Evolutionary conservation across 805 yeast genomes (phyloP), one percentile per base, ranked within the genome.

Genomic region (Nakazawaea peltata): DNA sequence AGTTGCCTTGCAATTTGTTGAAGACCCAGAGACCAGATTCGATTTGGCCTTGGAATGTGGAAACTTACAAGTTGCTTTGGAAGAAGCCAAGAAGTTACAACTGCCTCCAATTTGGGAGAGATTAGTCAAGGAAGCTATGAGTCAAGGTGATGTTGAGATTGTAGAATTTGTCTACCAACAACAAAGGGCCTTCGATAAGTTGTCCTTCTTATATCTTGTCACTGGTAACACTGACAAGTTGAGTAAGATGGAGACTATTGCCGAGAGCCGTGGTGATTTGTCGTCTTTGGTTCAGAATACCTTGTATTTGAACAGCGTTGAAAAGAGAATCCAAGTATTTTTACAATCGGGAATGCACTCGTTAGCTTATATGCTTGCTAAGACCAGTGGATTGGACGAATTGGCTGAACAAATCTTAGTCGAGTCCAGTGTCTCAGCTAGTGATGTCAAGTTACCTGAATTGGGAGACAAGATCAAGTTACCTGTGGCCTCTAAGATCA

Each of bases 41-140:
- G 98, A 92, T 49, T 70, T 92, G 48, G 97, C 98, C 17, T 68
- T 92, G 43, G 97, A 92, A 63, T 84, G 95, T 54, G 90, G 95
- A 47, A 84, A 90, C 56, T 68, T 92, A 46, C 71, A 69, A 11
- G 82, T 82, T 44, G 99, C 97, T n/a, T 64, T 83, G 32, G 79
- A 70, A 37, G 95, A 90, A 65, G 97, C 97, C 29, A 74, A 75
- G 48, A 73, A 74, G 44, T 69, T 92, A 49, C 77, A 85, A 51
- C 70, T 70, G 43, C 61, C 74, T 12, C 63, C 64, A 19, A 74
- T 77, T 40, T 94, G 97, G 96, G 81, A 77, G 42, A 75, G 72
- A 46, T 67, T 92, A 35, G 92, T 88, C 26, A 70, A 71, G 40
- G 97, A 85, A 54, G 97, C 98, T 4, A 63, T 87, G 43, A 65